These are phyloP conservation scores for Pelargonium citronellum DNA, from an alignment of 441 rosid species.

Conservation along the genomic window DNA sequence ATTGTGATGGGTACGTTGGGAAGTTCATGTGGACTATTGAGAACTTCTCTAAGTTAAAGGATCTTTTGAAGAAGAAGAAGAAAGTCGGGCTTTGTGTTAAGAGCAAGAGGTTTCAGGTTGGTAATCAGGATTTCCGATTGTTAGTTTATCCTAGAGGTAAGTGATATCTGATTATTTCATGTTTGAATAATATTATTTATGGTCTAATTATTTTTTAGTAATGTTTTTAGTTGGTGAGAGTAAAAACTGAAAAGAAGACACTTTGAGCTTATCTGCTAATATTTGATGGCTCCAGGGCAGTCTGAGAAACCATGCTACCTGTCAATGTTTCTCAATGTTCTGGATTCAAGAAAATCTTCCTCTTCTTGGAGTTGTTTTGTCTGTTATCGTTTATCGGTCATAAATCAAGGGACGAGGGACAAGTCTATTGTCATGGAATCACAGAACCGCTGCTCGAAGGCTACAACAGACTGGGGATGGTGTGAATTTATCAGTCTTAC, in stretches of 20 bases:
- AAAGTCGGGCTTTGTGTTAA: slow-evolving; percentile 95
- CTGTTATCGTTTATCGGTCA: slow-evolving; percentile 90
- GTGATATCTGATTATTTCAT: slow-evolving; percentile 15
- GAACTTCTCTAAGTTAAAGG: slow-evolving; percentile 86
- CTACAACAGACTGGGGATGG: slow-evolving; percentile 99
- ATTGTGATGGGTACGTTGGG: slow-evolving; percentile 88
- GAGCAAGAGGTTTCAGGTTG: slow-evolving; percentile 97
- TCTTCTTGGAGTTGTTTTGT: slow-evolving; percentile 98
- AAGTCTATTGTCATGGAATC: slow-evolving; percentile 93
- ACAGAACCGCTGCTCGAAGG: slow-evolving; percentile 97
- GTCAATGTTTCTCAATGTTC: slow-evolving; percentile 97
- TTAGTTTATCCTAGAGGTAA: slow-evolving; percentile 98
- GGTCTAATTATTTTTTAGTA: not conserved
- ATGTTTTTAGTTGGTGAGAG: slow-evolving; percentile 3
- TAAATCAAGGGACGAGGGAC: slow-evolving; percentile 85
- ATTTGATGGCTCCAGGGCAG: slow-evolving; percentile 93
- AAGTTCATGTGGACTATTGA: slow-evolving; percentile 90
- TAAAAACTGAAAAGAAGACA: not conserved
- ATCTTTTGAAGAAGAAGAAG: slow-evolving; percentile 93
- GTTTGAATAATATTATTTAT: not conserved
- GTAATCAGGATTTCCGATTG: slow-evolving; percentile 94
- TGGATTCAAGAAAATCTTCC: slow-evolving; percentile 81
- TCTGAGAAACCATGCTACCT: slow-evolving; percentile 99
- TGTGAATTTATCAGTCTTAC: slow-evolving; percentile 98
- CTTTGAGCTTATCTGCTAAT: slow-evolving; percentile 8